phyloP scores from a whole-genome alignment of 2,329 filamentous ascomycete genomes.

The Didymella segeticola region DNA sequence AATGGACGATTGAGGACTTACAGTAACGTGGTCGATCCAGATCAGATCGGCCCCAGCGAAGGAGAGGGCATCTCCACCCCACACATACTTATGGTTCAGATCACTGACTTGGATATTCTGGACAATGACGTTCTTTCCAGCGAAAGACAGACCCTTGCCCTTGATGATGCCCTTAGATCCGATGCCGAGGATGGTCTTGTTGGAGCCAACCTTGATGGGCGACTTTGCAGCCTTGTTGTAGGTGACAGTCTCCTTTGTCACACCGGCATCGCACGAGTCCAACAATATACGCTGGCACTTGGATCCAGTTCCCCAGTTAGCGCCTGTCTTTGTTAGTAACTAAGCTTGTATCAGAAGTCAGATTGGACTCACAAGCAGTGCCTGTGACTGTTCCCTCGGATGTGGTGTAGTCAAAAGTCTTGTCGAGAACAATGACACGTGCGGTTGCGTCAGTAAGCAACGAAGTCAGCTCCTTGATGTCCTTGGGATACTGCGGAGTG shows the following conservation, averaged over 20 bases:
- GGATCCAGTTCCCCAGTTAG: slow-evolving; percentile 20
- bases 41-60: slow-evolving; percentile 38
- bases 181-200: slow-evolving; percentile 53
- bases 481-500: slow-evolving; percentile 18
- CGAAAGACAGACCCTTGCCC: slow-evolving; percentile 50
- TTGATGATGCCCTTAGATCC: slow-evolving; percentile 48
- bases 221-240: slow-evolving; percentile 41
- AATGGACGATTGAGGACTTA: not conserved
- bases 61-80: slow-evolving; percentile 48
- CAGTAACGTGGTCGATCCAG: slow-evolving; percentile 42
- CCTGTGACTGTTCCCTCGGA: slow-evolving; percentile 30
- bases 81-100: slow-evolving; percentile 47
- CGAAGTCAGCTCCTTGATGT: slow-evolving; percentile 20
- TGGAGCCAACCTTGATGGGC: slow-evolving; percentile 43
- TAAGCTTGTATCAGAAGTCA: accelerated
- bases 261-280: slow-evolving; percentile 18
- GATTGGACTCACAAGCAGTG: slow-evolving; percentile 12
- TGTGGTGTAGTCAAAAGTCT: slow-evolving; percentile 31
- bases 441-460: slow-evolving; percentile 39
- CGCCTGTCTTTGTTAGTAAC: slow-evolving; percentile 6
- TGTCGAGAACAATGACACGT: slow-evolving; percentile 47
- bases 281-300: slow-evolving; percentile 28
- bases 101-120: slow-evolving; percentile 50
- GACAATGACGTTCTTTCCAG: slow-evolving; percentile 45
- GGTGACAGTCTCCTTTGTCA: slow-evolving; percentile 21